Conservation (phyloP, 768 basidiomycete species). For the Lactifluus hygrophoroides region DNA sequence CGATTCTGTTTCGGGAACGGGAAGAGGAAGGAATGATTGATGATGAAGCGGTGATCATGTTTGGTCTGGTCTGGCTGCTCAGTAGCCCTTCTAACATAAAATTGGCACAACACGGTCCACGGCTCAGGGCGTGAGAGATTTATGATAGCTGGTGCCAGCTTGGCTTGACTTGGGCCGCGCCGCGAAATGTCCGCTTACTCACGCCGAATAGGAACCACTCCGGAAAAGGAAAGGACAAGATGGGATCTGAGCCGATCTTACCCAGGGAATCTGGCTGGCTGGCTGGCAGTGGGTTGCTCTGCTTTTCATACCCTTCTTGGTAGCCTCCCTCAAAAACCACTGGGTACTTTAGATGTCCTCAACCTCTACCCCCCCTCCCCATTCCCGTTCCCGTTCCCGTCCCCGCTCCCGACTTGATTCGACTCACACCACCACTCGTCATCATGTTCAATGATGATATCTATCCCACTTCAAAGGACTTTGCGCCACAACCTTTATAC, state of each 20-base stretch:
- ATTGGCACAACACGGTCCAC: background rate
- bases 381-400: slow-evolving; percentile 2
- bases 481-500: slow-evolving; percentile 15
- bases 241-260: slow-evolving; percentile 18
- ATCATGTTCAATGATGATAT: slow-evolving; percentile 22
- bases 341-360: slow-evolving; percentile 11
- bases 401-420: slow-evolving; percentile 7
- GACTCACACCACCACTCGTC: background rate
- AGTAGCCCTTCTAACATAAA: background rate
- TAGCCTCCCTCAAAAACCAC: slow-evolving; percentile 13
- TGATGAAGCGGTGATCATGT: slow-evolving; percentile 9
- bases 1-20: too few relatives aligned
- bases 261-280: slow-evolving; percentile 6
- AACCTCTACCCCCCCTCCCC: background rate
- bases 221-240: slow-evolving; percentile 8
- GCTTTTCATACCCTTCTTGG: slow-evolving; percentile 18
- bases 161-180: slow-evolving; percentile 12
- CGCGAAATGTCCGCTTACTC: slow-evolving; percentile 25
- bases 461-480: slow-evolving; percentile 14
- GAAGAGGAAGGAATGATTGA: too few relatives aligned
- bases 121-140: slow-evolving; percentile 11
- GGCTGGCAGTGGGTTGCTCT: slow-evolving; percentile 3
- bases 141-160: background rate
- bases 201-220: slow-evolving; percentile 14
- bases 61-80: background rate